These are phyloP conservation scores for Penicillium sp. DNA, from an alignment of 2,329 filamentous ascomycete species.

Conservation along the genomic window DNA sequence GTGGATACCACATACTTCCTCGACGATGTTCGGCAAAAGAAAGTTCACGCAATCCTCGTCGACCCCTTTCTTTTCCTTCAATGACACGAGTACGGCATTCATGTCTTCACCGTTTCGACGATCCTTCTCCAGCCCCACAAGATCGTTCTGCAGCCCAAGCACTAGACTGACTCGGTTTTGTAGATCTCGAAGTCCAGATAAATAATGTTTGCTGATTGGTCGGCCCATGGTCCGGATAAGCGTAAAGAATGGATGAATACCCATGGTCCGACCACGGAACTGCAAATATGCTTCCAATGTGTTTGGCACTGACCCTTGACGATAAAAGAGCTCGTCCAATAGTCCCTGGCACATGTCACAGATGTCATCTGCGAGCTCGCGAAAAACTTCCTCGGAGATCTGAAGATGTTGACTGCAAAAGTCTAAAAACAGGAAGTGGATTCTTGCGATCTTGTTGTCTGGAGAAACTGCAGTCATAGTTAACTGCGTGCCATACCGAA, in stretches of 20 bases:
- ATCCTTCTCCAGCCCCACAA: slow-evolving; percentile 7
- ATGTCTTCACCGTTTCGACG: slow-evolving; percentile 4
- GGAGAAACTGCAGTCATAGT: background rate
- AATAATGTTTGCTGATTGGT: background rate
- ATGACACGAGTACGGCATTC: slow-evolving; percentile 5
- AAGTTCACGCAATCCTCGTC: background rate
- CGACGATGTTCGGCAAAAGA: background rate
- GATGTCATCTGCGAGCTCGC: background rate
- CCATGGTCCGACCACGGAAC: slow-evolving; percentile 4
- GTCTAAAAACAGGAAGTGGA: background rate
- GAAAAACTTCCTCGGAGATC: background rate
- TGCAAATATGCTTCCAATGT: background rate
- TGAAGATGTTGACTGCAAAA: background rate
- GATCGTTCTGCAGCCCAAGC: slow-evolving; percentile 4
- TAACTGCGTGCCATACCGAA: background rate
- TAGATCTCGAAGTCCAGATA: background rate
- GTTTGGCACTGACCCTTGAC: background rate
- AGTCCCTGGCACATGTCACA: slow-evolving; percentile 3
- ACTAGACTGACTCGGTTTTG: background rate
- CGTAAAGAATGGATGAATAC: slow-evolving; percentile 5
- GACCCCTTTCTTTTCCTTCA: background rate
- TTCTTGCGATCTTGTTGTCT: background rate
- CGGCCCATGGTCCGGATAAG: background rate
- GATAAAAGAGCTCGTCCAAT: background rate
- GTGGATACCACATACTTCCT: slow-evolving; percentile 4